phyloP scores from a whole-genome alignment of 1,284 basidiomycete genomes.

The Veloporphyrellus conicus region DNA sequence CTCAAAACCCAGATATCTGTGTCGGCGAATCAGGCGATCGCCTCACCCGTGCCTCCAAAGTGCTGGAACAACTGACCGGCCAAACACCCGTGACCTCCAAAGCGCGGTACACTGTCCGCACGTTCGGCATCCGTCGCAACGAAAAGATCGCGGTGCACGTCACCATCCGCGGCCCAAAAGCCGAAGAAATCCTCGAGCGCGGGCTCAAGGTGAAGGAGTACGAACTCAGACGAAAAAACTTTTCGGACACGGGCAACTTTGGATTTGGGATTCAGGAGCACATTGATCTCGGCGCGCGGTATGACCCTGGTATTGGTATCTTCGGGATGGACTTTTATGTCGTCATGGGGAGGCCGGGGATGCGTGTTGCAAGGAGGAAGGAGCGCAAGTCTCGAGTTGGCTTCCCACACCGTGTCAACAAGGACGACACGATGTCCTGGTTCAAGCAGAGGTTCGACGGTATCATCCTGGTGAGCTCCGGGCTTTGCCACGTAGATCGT shows the following conservation, averaged over 20 bases:
- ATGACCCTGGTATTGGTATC: slow-evolving; percentile 96
- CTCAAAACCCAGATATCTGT: slow-evolving; percentile 79
- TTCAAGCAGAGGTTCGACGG: slow-evolving; percentile 99
- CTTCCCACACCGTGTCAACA: slow-evolving; percentile 82
- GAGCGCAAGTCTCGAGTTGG: slow-evolving; percentile 86
- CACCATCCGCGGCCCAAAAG: slow-evolving; percentile 98
- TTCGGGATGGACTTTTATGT: slow-evolving; percentile 99
- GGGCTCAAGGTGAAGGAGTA: slow-evolving; percentile 99
- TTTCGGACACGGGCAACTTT: slow-evolving; percentile 97
- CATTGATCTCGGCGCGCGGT: slow-evolving; percentile 97
- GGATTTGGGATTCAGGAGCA: slow-evolving; percentile 98
- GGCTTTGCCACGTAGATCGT: neutral
- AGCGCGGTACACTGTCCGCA: slow-evolving; percentile 99
- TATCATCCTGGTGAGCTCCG: slow-evolving; percentile 78
- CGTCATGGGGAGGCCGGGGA: slow-evolving; percentile 95
- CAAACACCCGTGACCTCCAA: slow-evolving; percentile 99
- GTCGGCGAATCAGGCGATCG: slow-evolving; percentile 99
- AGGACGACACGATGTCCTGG: slow-evolving; percentile 94
- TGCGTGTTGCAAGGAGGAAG: slow-evolving; percentile 89
- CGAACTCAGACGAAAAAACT: slow-evolving; percentile 91
- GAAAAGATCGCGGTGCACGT: slow-evolving; percentile 99
- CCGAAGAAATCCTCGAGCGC: slow-evolving; percentile 99
- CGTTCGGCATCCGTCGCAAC: slow-evolving; percentile 99
- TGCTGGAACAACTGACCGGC: slow-evolving; percentile 98
- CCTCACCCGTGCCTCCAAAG: slow-evolving; percentile 98